phyloP scores from a whole-genome alignment of 805 yeast species.

The Yarrowia yakushimensis region DNA sequence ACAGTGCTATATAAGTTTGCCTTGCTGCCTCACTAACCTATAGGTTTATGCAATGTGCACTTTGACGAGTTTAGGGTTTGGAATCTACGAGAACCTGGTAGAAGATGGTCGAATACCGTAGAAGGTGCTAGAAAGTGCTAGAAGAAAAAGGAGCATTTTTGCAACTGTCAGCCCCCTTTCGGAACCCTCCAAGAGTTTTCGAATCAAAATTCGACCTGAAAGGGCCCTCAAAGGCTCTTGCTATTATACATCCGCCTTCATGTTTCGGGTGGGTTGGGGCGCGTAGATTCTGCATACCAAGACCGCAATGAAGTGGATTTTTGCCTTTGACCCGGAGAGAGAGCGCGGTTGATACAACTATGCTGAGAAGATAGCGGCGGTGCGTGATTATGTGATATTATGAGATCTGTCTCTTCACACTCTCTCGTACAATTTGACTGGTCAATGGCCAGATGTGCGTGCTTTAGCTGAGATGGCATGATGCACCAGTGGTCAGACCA shows the following conservation, averaged over 20 bases:
- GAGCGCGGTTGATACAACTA: too few relatives aligned
- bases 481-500: not conserved
- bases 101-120: not conserved
- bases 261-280: constrained; percentile 8
- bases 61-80: not conserved
- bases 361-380: too few relatives aligned
- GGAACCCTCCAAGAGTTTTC: not conserved
- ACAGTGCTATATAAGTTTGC: not conserved
- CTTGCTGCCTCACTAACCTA: not conserved
- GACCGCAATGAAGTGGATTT: not conserved
- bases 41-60: not conserved
- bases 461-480: too few relatives aligned
- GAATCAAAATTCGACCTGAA: not conserved
- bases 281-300: constrained; percentile 10
- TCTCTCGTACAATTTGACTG: not conserved
- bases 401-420: not conserved
- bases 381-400: not conserved
- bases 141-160: not conserved
- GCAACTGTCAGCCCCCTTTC: not conserved
- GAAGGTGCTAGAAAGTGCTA: not conserved
- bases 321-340: too few relatives aligned
- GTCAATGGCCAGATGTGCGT: not conserved
- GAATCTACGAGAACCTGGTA: constrained; percentile 1
- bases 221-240: not conserved
- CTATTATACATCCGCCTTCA: not conserved